Evolutionary conservation across 192 early-diverging fungal genomes (phyloP).

Genomic region (Allomyces javanicus): DNA sequence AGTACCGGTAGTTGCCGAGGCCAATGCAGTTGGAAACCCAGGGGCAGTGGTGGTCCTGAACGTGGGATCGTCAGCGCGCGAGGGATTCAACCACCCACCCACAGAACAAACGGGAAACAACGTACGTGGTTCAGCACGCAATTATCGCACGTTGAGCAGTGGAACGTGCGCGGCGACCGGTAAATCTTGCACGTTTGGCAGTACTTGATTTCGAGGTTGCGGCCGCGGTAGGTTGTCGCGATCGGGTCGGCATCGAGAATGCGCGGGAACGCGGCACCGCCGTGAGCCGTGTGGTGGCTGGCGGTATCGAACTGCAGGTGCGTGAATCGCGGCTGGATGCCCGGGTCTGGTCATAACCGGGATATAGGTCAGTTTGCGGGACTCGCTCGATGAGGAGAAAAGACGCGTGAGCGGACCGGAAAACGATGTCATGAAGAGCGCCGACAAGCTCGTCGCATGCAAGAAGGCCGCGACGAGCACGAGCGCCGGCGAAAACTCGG

Average conservation of each 20-base stretch:
- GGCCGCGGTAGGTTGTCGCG: constrained; percentile 15
- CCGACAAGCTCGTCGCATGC: no score
- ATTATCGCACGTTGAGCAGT: constrained; percentile 74
- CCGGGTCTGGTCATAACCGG: background rate
- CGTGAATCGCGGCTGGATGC: background rate
- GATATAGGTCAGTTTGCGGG: no score
- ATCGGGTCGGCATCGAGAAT: background rate
- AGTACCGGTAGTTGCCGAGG: constrained; percentile 56
- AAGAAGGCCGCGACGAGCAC: no score
- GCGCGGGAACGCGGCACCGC: background rate
- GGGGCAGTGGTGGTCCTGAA: constrained; percentile 70
- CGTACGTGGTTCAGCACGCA: constrained; percentile 49
- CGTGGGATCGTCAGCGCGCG: constrained; percentile 13
- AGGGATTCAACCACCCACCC: background rate
- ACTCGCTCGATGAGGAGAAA: no score
- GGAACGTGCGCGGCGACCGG: constrained; percentile 66
- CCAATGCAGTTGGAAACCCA: constrained; percentile 92
- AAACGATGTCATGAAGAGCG: no score
- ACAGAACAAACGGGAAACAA: background rate
- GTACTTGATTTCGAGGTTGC: constrained; percentile 54
- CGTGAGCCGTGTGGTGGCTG: background rate
- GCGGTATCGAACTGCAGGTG: background rate
- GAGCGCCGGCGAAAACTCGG: no score
- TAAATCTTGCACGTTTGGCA: constrained; percentile 79
- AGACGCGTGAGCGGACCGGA: no score